A percentile compares a stretch with the other conserved stretches of the same genome.
Conservation (phyloP, 2,329 filamentous ascomycete species). For the Orbilia quercus region DNA sequence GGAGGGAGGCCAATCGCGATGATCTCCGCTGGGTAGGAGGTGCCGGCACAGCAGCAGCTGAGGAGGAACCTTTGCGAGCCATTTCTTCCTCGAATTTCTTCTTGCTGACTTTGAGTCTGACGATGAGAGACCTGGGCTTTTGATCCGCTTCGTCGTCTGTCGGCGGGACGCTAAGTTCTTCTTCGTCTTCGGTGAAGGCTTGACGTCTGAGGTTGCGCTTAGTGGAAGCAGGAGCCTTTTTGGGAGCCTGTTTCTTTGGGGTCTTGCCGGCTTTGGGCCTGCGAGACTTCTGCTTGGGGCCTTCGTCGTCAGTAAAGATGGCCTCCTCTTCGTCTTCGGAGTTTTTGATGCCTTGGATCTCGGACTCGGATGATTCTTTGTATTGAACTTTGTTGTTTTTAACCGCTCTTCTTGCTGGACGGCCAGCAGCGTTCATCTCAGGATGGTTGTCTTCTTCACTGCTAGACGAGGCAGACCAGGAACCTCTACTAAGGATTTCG, state of each 20-base stretch:
- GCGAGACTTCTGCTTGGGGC: slow-evolving; percentile 29
- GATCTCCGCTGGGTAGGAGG: slow-evolving; percentile 39
- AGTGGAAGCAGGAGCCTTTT: slow-evolving; percentile 36
- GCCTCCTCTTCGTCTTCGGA: slow-evolving; percentile 42
- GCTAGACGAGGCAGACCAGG: slow-evolving; percentile 24
- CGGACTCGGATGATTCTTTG: slow-evolving; percentile 53
- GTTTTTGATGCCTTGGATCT: slow-evolving; percentile 2
- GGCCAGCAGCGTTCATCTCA: slow-evolving; percentile 58
- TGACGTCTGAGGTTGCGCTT: slow-evolving; percentile 31
- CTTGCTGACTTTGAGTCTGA: slow-evolving; percentile 23
- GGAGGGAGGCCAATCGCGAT: slow-evolving; percentile 41
- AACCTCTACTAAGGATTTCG: slow-evolving; percentile 48
- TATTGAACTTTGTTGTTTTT: slow-evolving; percentile 50
- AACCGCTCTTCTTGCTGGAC: slow-evolving; percentile 53
- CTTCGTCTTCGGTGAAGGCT: slow-evolving; percentile 30
- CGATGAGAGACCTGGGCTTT: slow-evolving; percentile 15
- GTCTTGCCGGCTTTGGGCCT: slow-evolving; percentile 50
- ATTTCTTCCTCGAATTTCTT: slow-evolving; percentile 21
- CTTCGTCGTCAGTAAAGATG: slow-evolving; percentile 41
- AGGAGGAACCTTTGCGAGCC: slow-evolving; percentile 43
- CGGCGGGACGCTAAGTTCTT: slow-evolving; percentile 50
- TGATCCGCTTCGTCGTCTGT: slow-evolving; percentile 50
- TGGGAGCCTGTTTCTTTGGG: slow-evolving; percentile 38
- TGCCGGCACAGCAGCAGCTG: slow-evolving; percentile 5
- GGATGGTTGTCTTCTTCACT: slow-evolving; percentile 41